Percentiles rank a stretch among this genome's conserved stretches.
Conservation (phyloP, 1,284 basidiomycete genomes). For the Sphaerobolus stellatus region DNA sequence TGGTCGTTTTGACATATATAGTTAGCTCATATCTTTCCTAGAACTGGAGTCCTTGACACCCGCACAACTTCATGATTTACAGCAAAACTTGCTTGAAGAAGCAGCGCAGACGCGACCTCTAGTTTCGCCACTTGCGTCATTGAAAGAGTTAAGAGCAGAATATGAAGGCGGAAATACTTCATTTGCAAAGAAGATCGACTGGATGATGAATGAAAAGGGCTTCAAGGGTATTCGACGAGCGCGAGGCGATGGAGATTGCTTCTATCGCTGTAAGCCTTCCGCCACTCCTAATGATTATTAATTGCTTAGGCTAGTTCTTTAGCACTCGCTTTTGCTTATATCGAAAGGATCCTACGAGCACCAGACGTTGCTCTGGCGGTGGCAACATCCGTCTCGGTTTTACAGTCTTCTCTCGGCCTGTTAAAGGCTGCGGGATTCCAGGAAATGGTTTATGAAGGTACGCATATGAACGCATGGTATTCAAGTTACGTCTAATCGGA, state of each 20-base stretch:
- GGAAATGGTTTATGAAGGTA: constrained; percentile 52
- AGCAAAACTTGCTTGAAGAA: constrained; percentile 49
- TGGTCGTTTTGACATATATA: background rate
- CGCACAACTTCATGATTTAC: constrained; percentile 43
- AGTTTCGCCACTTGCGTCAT: constrained; percentile 48
- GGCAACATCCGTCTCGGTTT: constrained; percentile 48
- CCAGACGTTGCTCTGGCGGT: constrained; percentile 47
- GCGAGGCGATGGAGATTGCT: constrained; percentile 75
- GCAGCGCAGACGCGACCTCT: constrained; percentile 50
- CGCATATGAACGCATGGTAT: background rate
- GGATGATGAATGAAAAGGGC: constrained; percentile 50
- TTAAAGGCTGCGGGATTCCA: constrained; percentile 69
- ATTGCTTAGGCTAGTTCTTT: constrained; percentile 34
- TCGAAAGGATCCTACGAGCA: constrained; percentile 55
- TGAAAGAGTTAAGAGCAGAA: constrained; percentile 56
- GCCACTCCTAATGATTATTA: constrained; percentile 2
- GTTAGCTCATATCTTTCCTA: constrained; percentile 12
- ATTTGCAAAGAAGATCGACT: constrained; percentile 54
- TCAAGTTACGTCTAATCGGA: constrained; percentile 1
- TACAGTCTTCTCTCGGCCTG: constrained; percentile 52
- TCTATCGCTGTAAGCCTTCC: constrained; percentile 63
- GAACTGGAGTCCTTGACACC: constrained; percentile 33
- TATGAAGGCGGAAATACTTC: constrained; percentile 45
- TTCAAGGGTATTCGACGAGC: constrained; percentile 66
- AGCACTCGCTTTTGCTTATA: constrained; percentile 71